Conservation (phyloP, 192 early-diverging fungal genomes). For the Backusella morwellensis region DNA sequence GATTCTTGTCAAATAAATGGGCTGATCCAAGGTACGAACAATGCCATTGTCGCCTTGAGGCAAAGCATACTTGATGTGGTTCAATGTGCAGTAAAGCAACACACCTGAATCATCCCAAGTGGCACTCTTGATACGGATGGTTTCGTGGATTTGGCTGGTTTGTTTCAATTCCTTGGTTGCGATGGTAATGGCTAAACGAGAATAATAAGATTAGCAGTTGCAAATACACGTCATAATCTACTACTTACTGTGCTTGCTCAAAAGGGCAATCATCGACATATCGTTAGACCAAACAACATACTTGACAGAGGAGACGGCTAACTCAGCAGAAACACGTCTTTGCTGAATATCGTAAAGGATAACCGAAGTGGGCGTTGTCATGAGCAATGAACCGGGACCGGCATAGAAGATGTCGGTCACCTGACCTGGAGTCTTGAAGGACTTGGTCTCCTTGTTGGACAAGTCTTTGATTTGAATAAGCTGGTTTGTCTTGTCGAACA, state of each 20-base stretch:
- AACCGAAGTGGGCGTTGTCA: slow-evolving; percentile 84
- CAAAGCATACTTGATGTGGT: slow-evolving; percentile 97
- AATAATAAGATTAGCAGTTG: not conserved
- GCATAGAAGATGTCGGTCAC: slow-evolving; percentile 89
- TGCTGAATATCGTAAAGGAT: slow-evolving; percentile 91
- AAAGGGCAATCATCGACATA: slow-evolving; percentile 81
- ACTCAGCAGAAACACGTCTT: slow-evolving; percentile 70
- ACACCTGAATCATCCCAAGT: slow-evolving; percentile 93
- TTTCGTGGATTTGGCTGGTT: slow-evolving; percentile 90
- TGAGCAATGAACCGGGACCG: slow-evolving; percentile 80
- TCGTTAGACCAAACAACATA: slow-evolving; percentile 94
- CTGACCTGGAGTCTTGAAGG: slow-evolving; percentile 74
- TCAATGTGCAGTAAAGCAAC: slow-evolving; percentile 94
- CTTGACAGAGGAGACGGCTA: slow-evolving; percentile 83
- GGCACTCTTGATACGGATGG: slow-evolving; percentile 97
- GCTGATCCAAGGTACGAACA: slow-evolving; percentile 95
- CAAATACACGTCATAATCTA: not conserved
- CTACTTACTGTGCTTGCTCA: slow-evolving; percentile 91
- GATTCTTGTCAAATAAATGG: slow-evolving; percentile 87
- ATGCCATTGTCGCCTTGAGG: slow-evolving; percentile 97
- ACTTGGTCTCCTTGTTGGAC: slow-evolving; percentile 85
- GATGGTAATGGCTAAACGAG: slow-evolving; percentile 72
- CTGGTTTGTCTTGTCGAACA: slow-evolving; percentile 82
- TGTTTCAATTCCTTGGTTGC: slow-evolving; percentile 89
- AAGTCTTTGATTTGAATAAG: slow-evolving; percentile 88